Percentiles rank a stretch among this genome's conserved stretches.
phyloP scores from a whole-genome alignment of 495 filamentous ascomycete species.

The Xylaria castorea region DNA sequence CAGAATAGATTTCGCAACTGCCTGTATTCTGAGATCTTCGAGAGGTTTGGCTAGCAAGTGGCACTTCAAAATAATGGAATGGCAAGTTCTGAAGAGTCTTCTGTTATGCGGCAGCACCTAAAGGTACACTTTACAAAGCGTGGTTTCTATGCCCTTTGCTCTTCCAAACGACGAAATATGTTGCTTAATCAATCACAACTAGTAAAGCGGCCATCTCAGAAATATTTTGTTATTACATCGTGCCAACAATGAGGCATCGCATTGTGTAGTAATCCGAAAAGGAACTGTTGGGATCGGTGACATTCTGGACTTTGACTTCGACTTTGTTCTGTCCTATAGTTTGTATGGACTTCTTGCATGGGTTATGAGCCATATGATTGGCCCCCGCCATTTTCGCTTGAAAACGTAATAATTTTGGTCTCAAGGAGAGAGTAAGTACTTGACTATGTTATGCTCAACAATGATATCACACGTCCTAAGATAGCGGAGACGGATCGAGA shows the following conservation, averaged over 20 bases:
- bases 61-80: too few relatives aligned
- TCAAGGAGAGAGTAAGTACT: constrained; percentile 38
- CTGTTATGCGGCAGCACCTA: too few relatives aligned
- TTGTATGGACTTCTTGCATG: background rate
- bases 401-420: constrained; percentile 1
- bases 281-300: background rate
- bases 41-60: too few relatives aligned
- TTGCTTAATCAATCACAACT: too few relatives aligned
- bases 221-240: too few relatives aligned
- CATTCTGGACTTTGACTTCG: background rate
- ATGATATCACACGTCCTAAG: constrained; percentile 89
- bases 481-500: constrained; percentile 86
- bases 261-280: background rate
- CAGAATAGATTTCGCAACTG: too few relatives aligned
- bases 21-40: too few relatives aligned
- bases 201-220: too few relatives aligned
- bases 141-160: too few relatives aligned
- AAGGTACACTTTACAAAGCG: too few relatives aligned
- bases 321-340: background rate
- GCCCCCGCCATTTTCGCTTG: constrained; percentile 17
- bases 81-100: too few relatives aligned
- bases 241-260: background rate
- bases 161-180: too few relatives aligned
- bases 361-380: constrained; percentile 7
- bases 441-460: constrained; percentile 90